Conservation (phyloP, 768 basidiomycete species). For the Lentinula lateritia region DNA sequence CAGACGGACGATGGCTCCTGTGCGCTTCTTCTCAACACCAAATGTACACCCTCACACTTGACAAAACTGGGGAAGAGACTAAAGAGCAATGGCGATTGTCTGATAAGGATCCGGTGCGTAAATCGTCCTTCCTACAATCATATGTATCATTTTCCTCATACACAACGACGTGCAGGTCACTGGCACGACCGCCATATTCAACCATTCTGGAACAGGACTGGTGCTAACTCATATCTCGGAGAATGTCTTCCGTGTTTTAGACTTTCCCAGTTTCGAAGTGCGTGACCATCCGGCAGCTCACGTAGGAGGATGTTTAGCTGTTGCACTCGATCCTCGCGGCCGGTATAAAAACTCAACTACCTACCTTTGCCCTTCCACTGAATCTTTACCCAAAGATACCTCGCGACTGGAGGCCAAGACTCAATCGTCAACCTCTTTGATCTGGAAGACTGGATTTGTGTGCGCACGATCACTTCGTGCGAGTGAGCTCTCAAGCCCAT, state of each 20-base stretch:
- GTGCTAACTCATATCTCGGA: slow-evolving; percentile 61
- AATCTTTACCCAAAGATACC: slow-evolving; percentile 41
- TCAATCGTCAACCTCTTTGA: slow-evolving; percentile 84
- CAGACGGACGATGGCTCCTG: slow-evolving; percentile 62
- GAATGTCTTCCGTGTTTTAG: slow-evolving; percentile 61
- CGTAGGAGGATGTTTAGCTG: slow-evolving; percentile 73
- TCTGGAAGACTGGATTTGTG: slow-evolving; percentile 73
- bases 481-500: slow-evolving; percentile 47
- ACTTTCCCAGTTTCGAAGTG: slow-evolving; percentile 57
- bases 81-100: slow-evolving; percentile 43
- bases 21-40: slow-evolving; percentile 58
- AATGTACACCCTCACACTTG: slow-evolving; percentile 55
- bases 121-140: slow-evolving; percentile 14
- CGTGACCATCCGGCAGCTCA: slow-evolving; percentile 67
- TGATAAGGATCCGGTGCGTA: slow-evolving; percentile 46
- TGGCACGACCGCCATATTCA: slow-evolving; percentile 69
- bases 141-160: slow-evolving; percentile 17
- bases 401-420: slow-evolving; percentile 77
- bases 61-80: slow-evolving; percentile 44
- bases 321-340: slow-evolving; percentile 78
- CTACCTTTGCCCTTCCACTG: neutral
- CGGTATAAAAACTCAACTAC: slow-evolving; percentile 27
- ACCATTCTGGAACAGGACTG: slow-evolving; percentile 68
- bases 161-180: slow-evolving; percentile 29
- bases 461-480: slow-evolving; percentile 71